Base-by-base conservation (phyloP, 768 basidiomycete species). In the Tulasnella sp. region DNA sequence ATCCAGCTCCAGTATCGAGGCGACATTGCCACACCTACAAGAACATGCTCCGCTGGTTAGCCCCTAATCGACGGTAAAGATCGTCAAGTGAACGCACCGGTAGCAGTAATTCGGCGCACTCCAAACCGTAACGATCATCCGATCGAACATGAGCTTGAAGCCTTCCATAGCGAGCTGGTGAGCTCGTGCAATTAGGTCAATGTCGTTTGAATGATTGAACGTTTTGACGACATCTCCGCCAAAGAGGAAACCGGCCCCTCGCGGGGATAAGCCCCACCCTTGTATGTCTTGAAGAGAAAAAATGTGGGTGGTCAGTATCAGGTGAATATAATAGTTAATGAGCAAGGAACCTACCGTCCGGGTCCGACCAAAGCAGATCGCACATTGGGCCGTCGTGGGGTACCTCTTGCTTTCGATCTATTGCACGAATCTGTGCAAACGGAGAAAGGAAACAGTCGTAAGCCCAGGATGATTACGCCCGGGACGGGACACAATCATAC, bases 321-420 rank as follows among this genome's bases (percentile, higher is more conserved):
- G 14, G 44, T 32, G 74, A 37, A 17, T 65, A 17, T 5, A 3
- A 17, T 5, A 3, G 40, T 3, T 26, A 7, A 59, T 40, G 12
- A 44, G 66, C 5, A 65, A 40, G 76, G 19, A 40, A 78, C 85
- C 75, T 71, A 95, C 95, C 95, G 80, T 98, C 96, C 62, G 96
- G 96, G 83, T 98, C 96, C 73, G 95, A 97, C 96, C 96, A 98
- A n/a, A 98, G 83, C 1, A 98, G 83, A 81, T 98, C 96, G 78
- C 96, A 98, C 96, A 98, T 98, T 8, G 95, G 89, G 14, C 96
- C 96, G 78, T 98, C 96, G 79, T 98, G 96, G 34, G 96, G 96
- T 29, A 98, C 96, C 79, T 98, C 96, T 80, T 96, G 94, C 80
- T 95, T 95, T 39, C 96, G 83, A 83, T 98, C 95, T 77, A 98